These are phyloP conservation scores for Sarocladiaceae sp. DNA, from an alignment of 2,329 filamentous ascomycete species.

Conservation along the genomic window DNA sequence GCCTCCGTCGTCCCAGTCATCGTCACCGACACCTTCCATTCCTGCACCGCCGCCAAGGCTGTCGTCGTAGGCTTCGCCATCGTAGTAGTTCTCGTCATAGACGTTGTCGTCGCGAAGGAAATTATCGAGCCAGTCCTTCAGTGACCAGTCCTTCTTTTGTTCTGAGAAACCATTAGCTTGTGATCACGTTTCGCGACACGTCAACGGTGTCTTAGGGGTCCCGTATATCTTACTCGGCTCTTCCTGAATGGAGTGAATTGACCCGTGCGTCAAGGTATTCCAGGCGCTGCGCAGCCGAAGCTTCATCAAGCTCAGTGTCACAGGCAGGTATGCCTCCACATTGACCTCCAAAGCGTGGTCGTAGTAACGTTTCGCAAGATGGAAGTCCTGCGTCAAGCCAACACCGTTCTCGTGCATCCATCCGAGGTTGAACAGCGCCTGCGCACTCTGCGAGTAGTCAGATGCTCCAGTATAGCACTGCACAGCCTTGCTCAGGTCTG, in stretches of 20 bases:
- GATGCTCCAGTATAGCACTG: slow-evolving; percentile 89
- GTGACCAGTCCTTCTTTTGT: slow-evolving; percentile 64
- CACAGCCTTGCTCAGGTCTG: slow-evolving; percentile 78
- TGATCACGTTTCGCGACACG: slow-evolving; percentile 21
- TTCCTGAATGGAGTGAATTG: slow-evolving; percentile 85
- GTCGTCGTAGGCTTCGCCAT: slow-evolving; percentile 47
- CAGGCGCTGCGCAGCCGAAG: slow-evolving; percentile 81
- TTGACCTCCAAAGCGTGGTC: slow-evolving; percentile 89
- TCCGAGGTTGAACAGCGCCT: slow-evolving; percentile 93
- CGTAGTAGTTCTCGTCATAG: slow-evolving; percentile 51
- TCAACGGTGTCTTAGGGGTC: neutral
- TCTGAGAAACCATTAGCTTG: slow-evolving; percentile 36
- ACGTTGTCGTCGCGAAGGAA: slow-evolving; percentile 68
- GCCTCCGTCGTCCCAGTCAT: slow-evolving; percentile 67
- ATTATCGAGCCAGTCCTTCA: slow-evolving; percentile 80
- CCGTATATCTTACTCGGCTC: slow-evolving; percentile 63
- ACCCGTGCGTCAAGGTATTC: slow-evolving; percentile 89
- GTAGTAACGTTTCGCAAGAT: slow-evolving; percentile 94
- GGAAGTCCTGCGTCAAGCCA: slow-evolving; percentile 89
- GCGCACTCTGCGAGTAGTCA: slow-evolving; percentile 85
- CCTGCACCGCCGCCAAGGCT: slow-evolving; percentile 42
- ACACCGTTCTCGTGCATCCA: slow-evolving; percentile 99
- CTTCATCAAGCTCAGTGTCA: slow-evolving; percentile 82
- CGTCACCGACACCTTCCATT: slow-evolving; percentile 31
- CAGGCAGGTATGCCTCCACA: slow-evolving; percentile 86